These are phyloP conservation scores for Metschnikowia corniflorae DNA, from an alignment of 805 yeast species.

Conservation along the genomic window DNA sequence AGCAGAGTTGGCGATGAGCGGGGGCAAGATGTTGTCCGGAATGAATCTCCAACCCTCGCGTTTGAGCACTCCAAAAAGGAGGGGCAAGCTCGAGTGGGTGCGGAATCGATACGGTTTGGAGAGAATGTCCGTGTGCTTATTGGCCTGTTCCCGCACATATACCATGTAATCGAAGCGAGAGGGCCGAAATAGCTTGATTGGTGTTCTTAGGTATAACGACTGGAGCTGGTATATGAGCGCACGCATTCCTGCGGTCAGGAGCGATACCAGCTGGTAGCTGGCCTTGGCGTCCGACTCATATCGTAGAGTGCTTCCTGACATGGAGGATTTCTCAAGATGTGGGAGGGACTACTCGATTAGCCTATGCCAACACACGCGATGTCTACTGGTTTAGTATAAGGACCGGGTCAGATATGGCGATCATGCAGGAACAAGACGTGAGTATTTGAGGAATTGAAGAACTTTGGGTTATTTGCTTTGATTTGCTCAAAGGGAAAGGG, in stretches of 20 bases:
- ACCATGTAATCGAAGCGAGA: constrained; percentile 85
- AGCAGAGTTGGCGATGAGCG: constrained; percentile 82
- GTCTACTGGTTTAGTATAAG: no score
- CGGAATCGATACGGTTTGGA: constrained; percentile 50
- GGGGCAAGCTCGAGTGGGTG: constrained; percentile 78
- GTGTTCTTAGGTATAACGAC: constrained; percentile 73
- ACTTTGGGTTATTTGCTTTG: no score
- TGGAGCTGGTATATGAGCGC: constrained; percentile 79
- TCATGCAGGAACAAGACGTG: no score
- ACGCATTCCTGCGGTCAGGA: constrained; percentile 80
- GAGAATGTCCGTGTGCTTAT: constrained; percentile 42
- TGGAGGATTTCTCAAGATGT: no score
- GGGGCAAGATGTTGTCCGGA: constrained; percentile 84
- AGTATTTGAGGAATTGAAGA: no score
- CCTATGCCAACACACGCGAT: no score
- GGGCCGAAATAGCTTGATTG: constrained; percentile 84
- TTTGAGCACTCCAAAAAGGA: constrained; percentile 65
- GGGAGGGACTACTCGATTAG: no score
- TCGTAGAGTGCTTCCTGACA: constrained; percentile 12
- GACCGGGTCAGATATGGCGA: no score
- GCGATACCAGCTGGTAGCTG: constrained; percentile 57
- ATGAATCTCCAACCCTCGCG: constrained; percentile 83
- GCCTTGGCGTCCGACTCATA: constrained; percentile 11
- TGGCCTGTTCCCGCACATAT: constrained; percentile 51
- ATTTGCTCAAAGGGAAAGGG: no score